These are phyloP conservation scores for Aspergillus pseudoglaucus DNA, from an alignment of 2,329 filamentous ascomycete genomes.

Conservation along the genomic window DNA sequence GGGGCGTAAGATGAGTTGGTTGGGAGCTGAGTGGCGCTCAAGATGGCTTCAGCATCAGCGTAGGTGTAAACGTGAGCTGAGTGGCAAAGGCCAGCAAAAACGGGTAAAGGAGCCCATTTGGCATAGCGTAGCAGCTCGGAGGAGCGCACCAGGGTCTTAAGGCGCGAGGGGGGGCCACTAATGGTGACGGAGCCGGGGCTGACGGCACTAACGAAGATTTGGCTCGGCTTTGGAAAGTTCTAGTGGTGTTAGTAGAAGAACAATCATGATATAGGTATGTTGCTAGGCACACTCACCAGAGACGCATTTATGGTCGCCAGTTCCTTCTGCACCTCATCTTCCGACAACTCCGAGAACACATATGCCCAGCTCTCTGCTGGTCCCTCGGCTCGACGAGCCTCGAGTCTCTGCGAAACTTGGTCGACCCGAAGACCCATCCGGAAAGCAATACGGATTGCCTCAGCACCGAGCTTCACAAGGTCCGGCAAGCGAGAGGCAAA, in stretches of 20 bases:
- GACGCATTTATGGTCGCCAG: slow-evolving; percentile 14
- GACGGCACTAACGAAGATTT: slow-evolving; percentile 20
- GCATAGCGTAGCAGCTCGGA: slow-evolving; percentile 16
- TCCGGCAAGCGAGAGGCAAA: slow-evolving; percentile 34
- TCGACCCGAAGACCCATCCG: slow-evolving; percentile 42
- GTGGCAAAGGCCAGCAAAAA: slow-evolving; percentile 26
- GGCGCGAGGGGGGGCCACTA: slow-evolving; percentile 20
- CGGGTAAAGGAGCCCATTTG: slow-evolving; percentile 16
- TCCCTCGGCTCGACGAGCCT: slow-evolving; percentile 25
- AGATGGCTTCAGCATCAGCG: slow-evolving; percentile 9
- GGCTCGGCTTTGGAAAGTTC: slow-evolving; percentile 11
- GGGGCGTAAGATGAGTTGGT: neutral
- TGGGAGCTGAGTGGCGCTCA: neutral
- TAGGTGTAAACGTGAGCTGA: slow-evolving; percentile 44
- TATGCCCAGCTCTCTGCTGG: slow-evolving; percentile 20
- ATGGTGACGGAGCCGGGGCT: slow-evolving; percentile 15
- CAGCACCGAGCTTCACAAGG: slow-evolving; percentile 34
- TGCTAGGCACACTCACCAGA: slow-evolving; percentile 6
- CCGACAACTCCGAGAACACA: slow-evolving; percentile 14
- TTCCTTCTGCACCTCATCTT: slow-evolving; percentile 17
- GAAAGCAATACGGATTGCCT: slow-evolving; percentile 42
- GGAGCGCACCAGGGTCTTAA: slow-evolving; percentile 15
- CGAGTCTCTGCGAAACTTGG: slow-evolving; percentile 38
- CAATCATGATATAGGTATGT: neutral
- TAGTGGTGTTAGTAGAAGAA: neutral